Percentiles rank a stretch among this genome's conserved stretches.
These are phyloP conservation scores for Marchantia paleacea DNA, from an alignment of 225 moss, liverwort and hornwort genomes.

Conservation along the genomic window DNA sequence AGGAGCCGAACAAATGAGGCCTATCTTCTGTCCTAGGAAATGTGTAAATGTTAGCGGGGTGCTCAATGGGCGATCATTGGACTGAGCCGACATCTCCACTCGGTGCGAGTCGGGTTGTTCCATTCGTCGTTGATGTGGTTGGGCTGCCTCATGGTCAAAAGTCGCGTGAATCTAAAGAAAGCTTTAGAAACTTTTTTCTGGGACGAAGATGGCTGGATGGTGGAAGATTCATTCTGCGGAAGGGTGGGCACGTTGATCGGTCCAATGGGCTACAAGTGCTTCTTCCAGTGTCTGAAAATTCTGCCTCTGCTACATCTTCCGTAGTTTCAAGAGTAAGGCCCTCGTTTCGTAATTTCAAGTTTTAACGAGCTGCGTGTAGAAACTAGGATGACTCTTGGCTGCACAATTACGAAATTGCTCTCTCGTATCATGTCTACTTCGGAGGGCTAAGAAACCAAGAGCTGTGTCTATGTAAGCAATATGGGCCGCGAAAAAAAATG, in stretches of 20 bases:
- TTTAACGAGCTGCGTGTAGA: background rate
- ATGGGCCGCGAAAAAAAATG: background rate
- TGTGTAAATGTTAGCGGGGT: background rate
- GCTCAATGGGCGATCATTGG: conserved; percentile 18
- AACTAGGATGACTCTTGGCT: background rate
- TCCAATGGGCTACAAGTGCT: conserved; percentile 14
- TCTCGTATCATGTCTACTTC: background rate
- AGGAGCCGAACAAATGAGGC: conserved; percentile 15
- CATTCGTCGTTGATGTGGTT: conserved; percentile 10
- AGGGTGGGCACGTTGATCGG: background rate
- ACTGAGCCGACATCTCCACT: conserved; percentile 10
- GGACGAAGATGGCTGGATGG: conserved; percentile 13
- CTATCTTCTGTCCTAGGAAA: no score
- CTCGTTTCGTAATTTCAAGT: background rate
- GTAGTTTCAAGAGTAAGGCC: conserved; percentile 12
- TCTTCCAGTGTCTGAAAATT: conserved; percentile 15
- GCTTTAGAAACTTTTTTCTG: background rate
- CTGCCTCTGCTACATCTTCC: background rate
- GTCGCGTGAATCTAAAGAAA: background rate
- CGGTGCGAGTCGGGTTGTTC: background rate
- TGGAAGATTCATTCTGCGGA: background rate
- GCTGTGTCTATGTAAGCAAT: background rate
- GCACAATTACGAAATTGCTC: background rate
- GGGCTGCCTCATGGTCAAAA: background rate
- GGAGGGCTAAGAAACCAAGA: background rate